Conservation (phyloP, 352 stramenopile genomes). For the Globisporangium irregulare region DNA sequence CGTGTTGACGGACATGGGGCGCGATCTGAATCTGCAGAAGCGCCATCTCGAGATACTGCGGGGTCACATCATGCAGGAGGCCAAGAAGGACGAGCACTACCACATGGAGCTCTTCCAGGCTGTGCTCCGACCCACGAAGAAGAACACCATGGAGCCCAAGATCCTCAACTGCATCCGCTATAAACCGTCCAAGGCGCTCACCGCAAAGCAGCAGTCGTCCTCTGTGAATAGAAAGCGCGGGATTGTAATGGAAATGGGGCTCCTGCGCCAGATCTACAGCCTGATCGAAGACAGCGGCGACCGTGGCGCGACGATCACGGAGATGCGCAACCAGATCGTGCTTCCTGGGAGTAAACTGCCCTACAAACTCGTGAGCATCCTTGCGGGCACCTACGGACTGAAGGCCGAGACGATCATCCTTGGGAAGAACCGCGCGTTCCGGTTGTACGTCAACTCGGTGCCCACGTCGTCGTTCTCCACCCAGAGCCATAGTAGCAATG, state of each 20-base stretch:
- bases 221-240: slow-evolving; percentile 16
- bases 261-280: slow-evolving; percentile 69
- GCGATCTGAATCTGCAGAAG: slow-evolving; percentile 66
- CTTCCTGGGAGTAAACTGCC: slow-evolving; percentile 73
- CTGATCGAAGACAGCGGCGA: slow-evolving; percentile 68
- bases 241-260: slow-evolving; percentile 60
- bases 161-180: slow-evolving; percentile 83
- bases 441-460: slow-evolving; percentile 40
- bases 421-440: slow-evolving; percentile 82
- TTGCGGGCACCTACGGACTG: slow-evolving; percentile 69
- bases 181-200: slow-evolving; percentile 23
- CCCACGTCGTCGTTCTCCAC: slow-evolving; percentile 3
- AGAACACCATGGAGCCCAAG: slow-evolving; percentile 53
- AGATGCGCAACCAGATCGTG: slow-evolving; percentile 68
- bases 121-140: slow-evolving; percentile 57
- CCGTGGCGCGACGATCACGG: slow-evolving; percentile 66
- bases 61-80: slow-evolving; percentile 65
- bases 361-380: slow-evolving; percentile 70
- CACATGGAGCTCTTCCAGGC: slow-evolving; percentile 74
- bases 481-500: slow-evolving; percentile 1
- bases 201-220: background rate
- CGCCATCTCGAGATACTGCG: slow-evolving; percentile 64
- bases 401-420: slow-evolving; percentile 72
- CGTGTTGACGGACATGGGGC: slow-evolving; percentile 67
- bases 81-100: slow-evolving; percentile 56